Evolutionary conservation across 768 basidiomycete species (phyloP).

Genomic region (Trametes cinnabarina): DNA sequence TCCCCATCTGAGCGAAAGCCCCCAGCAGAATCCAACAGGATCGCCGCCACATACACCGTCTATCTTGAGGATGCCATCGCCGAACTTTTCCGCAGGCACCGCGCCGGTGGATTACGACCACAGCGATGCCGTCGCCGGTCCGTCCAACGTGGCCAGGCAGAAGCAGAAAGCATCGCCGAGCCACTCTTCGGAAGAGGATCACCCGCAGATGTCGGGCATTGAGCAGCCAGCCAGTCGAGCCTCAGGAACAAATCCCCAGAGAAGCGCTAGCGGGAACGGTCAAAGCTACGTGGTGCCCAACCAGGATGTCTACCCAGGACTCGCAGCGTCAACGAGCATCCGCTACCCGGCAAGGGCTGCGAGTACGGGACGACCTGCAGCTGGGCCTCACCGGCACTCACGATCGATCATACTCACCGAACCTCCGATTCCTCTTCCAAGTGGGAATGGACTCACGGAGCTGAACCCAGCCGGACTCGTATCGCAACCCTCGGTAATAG

Average conservation of each 20-base stretch:
- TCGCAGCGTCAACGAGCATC: background rate
- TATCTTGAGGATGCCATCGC: slow-evolving; percentile 5
- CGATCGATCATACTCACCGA: background rate
- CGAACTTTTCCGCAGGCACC: background rate
- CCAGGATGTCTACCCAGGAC: too few species aligned
- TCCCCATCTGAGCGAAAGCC: background rate
- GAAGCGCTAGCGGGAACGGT: background rate
- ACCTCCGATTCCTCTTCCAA: background rate
- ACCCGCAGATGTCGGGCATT: background rate
- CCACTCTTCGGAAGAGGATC: slow-evolving; percentile 5
- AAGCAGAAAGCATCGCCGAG: background rate
- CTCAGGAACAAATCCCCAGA: too few species aligned
- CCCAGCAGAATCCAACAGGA: background rate
- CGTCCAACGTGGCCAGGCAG: background rate
- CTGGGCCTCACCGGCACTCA: background rate
- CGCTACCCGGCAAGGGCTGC: slow-evolving; percentile 4
- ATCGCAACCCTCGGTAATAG: slow-evolving; percentile 14
- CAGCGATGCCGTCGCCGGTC: background rate
- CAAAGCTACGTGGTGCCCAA: too few species aligned
- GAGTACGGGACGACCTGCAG: slow-evolving; percentile 4
- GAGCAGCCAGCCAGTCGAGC: background rate
- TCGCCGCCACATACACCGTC: slow-evolving; percentile 7
- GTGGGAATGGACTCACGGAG: background rate
- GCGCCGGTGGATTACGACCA: background rate
- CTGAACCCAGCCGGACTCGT: background rate